Base-by-base conservation (phyloP, 192 early-diverging fungal species). In the Backusella circina region DNA sequence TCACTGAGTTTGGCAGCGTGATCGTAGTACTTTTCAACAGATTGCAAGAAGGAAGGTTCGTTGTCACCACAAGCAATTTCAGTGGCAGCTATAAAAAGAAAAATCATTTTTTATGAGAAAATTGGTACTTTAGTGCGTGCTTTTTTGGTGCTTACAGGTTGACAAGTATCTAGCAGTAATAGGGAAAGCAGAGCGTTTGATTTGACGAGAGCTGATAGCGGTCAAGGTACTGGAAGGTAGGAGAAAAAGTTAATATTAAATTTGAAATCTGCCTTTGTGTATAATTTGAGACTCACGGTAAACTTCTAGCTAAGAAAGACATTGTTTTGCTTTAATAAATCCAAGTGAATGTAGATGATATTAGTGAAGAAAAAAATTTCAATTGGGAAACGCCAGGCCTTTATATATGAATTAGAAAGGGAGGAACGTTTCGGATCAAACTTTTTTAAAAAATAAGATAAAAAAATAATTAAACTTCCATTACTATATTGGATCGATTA, bases 21-120 rank as follows among this genome's bases (percentile, higher is more conserved):
- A 84, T 94, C 91, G 77, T 87, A 94, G 71, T 84, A 94, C 69
- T 86, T 84, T 69, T 88, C 90, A 57, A 94, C 93, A 3, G 91
- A 91, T 21, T 91, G 79, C 73, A 94, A 85, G 81, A 94, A 94
- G 65, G 76, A 77, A 50, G 92, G 91, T 78, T 93, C 92, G 67
- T 92, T 65, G 28, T 84, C 81, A 30, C 89, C 88, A 70, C 87
- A 90, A 50, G 92, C 89, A 67, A 72, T 36, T 61, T 88, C 82
- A 21, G 83, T 87, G 67, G 84, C 85, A 64, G 83, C 87, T 76
- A 61, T 41, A 16, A 21, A 28, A 77, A 39, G 38, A 36, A 37
- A 36, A 38, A 41, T n/a, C n/a, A 18, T 10, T 10, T 30, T 28
- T 10, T 26, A 4, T 37, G 7, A 39, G 23, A 31, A 2, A 23